Percentiles rank a stretch among this genome's conserved stretches.
Evolutionary conservation across 1,284 basidiomycete genomes (phyloP).

Genomic region (Pseudozyma sp.): DNA sequence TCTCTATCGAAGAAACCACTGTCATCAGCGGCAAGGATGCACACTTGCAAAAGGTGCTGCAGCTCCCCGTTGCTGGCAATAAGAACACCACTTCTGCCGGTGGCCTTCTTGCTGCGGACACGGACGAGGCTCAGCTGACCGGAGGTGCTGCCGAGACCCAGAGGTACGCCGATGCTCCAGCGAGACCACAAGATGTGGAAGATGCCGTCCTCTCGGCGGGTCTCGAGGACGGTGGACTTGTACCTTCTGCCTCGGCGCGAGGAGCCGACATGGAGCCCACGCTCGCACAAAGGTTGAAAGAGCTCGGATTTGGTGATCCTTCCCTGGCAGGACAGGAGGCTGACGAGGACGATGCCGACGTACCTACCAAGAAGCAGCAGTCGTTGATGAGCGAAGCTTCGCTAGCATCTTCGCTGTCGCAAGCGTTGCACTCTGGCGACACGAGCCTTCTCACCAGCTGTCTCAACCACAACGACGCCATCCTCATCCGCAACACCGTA

Average conservation of each 20-base stretch:
- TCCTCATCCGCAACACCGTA: constrained; percentile 88
- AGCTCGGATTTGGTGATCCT: constrained; percentile 48
- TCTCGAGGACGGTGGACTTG: constrained; percentile 35
- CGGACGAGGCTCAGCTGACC: constrained; percentile 36
- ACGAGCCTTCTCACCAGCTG: constrained; percentile 87
- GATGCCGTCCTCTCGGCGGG: constrained; percentile 29
- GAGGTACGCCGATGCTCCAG: constrained; percentile 53
- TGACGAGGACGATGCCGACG: constrained; percentile 39
- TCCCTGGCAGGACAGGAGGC: constrained; percentile 34
- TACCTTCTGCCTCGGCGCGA: constrained; percentile 10
- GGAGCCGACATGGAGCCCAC: constrained; percentile 48
- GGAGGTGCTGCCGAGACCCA: constrained; percentile 46
- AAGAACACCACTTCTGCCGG: constrained; percentile 11
- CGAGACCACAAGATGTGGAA: constrained; percentile 35
- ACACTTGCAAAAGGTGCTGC: constrained; percentile 29
- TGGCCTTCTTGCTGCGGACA: constrained; percentile 28
- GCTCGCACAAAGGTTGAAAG: constrained; percentile 56
- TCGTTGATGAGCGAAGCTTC: constrained; percentile 81
- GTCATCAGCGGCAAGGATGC: constrained; percentile 40
- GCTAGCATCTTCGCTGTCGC: constrained; percentile 91
- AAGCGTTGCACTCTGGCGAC: constrained; percentile 96
- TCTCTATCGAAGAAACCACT: constrained; percentile 53
- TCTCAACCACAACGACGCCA: constrained; percentile 82
- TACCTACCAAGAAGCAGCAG: constrained; percentile 33
- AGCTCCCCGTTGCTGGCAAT: constrained; percentile 14